Base-by-base conservation (phyloP, 2,329 filamentous ascomycete genomes). In the Zasmidium angulare region DNA sequence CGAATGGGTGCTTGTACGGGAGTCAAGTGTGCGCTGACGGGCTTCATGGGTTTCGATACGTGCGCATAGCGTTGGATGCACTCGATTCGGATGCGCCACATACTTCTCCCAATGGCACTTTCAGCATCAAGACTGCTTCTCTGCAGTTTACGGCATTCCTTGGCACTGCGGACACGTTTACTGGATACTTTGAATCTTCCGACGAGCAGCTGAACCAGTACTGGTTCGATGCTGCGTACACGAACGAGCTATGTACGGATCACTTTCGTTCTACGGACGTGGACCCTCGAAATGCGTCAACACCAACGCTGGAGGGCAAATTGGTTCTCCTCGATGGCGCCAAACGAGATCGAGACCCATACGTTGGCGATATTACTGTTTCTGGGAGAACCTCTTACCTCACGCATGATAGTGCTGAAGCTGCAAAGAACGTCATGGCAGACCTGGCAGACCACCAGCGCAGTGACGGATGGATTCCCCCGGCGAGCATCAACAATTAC, bases 261-360 rank as follows among this genome's bases (percentile, higher is more conserved):
- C 48, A 50, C 21, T 50, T 50, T 21, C 48, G 48, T 12, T 17
- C 48, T 22, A 24, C 48, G 11, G 48, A 50, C 24, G 48, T 24
- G 11, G 48, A 50, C 21, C 48, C 48, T 23, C n/a, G 48, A 12
- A 24, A 50, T 24, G 11, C 48, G 4, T 22, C 48, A 23, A 50
- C 48, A 14, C 48, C 48, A 10, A 50, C 48, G 17, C 48, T 50
- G 22, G 48, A 50, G 48, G 48, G 48, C 21, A 50, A 50, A 21
- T 3, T 50, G 48, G 48, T 50, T 21, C 22, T 50, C 14, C 24
- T 23, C 12, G 48, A 50, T 24, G 48, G 48, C 19, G 19, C 48
- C 10, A 50, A 50, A 19, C 23, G 48, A 11, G 48, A 50, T 24
- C 48, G 48, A 14, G 48, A 50, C 19, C 48, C 48, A 10, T 50